Conservation (phyloP, 805 yeast species). For the Candida taoyuanica region DNA sequence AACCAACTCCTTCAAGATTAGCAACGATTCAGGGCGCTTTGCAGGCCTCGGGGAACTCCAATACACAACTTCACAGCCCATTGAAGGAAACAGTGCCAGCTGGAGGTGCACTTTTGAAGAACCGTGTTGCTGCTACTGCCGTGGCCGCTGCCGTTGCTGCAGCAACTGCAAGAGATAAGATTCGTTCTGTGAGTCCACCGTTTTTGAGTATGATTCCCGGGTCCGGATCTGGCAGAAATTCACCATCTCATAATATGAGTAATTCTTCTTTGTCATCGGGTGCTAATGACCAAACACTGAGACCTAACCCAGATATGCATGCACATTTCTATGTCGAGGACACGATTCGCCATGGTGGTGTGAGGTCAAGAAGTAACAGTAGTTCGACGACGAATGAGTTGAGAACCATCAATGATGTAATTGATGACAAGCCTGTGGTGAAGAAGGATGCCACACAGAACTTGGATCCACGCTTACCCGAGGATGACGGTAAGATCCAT, state of each 20-base stretch:
- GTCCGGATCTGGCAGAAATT: slow-evolving; percentile 1
- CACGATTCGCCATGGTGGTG: slow-evolving; percentile 47
- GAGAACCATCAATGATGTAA: slow-evolving; percentile 9
- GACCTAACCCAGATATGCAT: slow-evolving; percentile 46
- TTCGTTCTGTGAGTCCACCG: slow-evolving; percentile 16
- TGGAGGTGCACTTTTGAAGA: slow-evolving; percentile 42
- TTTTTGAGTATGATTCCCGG: not conserved
- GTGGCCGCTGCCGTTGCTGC: slow-evolving; percentile 38
- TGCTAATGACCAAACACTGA: slow-evolving; percentile 7
- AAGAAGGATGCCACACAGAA: slow-evolving; percentile 41
- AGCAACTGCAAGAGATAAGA: slow-evolving; percentile 31
- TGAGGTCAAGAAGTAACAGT: slow-evolving; percentile 29
- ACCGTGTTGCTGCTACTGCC: slow-evolving; percentile 35
- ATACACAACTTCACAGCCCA: slow-evolving; percentile 1
- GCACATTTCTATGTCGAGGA: slow-evolving; percentile 77
- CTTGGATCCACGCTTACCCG: slow-evolving; percentile 60
- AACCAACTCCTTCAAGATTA: slow-evolving; percentile 10
- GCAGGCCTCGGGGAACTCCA: slow-evolving; percentile 1
- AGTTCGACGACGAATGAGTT: slow-evolving; percentile 20
- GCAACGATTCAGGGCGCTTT: slow-evolving; percentile 1
- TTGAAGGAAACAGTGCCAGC: slow-evolving; percentile 36
- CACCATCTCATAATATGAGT: slow-evolving; percentile 15
- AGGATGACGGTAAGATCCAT: slow-evolving; percentile 87
- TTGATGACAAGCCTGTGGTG: not conserved
- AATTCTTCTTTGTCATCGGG: slow-evolving; percentile 21